Base-by-base conservation (phyloP, 176 grass and related monocot species). In the Avena insularis region DNA sequence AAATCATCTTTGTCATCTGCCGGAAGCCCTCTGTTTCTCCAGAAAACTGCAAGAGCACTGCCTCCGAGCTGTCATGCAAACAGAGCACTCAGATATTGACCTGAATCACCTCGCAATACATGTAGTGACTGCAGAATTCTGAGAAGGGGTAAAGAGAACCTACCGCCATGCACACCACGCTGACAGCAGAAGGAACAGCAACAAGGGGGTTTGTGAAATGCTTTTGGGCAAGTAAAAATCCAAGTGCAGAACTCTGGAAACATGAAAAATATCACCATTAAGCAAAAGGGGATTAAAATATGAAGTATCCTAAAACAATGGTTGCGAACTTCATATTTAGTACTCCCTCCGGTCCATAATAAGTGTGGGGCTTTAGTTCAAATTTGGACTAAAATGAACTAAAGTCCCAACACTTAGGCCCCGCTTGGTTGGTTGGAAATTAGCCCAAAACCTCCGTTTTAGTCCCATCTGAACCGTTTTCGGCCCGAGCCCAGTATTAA, bases 141-240 rank as follows among this genome's bases (percentile, higher is more conserved):
- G 57, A 76, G 10, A 79, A 25, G 46, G 50, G 58, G 80, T 15
- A 58, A 64, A 64, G 20, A 62, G 82, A 80, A 64, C 90, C 69
- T 94, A 99, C 94, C 33, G 97, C 94, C 97, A 99, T 99, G 86
- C 79, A 89, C 60, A 99, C 94, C 1, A 99, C 97, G 40, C 94
- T 99, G 74, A 99, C 97, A 82, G 97, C 97, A 85, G 97, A 99
- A 87, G 97, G 94, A 91, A 99, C 90, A 25, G 94, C 94, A 79
- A 99, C 97, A 59, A 99, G 94, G 16, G 97, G 94, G 87, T 99
- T 94, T 50, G 89, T 94, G 80, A 99, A 99, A 56, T 99, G 97
- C 86, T 96, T 99, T 86, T 99, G 97, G 46, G 97, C 97, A 53
- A 99, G 93, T 86, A 99, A 90, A 88, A 99, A 99, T 84, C 94